phyloP scores from a whole-genome alignment of 768 basidiomycete species.

The Suillus decipiens region DNA sequence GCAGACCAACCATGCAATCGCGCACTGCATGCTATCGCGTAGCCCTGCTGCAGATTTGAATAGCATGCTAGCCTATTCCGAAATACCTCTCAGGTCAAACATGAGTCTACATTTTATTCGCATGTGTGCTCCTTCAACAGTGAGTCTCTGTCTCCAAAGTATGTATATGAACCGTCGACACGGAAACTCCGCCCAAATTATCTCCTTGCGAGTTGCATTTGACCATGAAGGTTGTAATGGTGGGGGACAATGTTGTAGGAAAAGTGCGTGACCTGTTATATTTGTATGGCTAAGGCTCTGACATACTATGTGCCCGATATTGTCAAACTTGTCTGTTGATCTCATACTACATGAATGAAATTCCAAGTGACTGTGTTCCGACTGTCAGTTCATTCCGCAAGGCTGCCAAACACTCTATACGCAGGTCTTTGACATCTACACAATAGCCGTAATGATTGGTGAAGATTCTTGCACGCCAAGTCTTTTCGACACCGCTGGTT shows the following conservation, averaged over 20 bases:
- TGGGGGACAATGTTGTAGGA: conserved; percentile 97
- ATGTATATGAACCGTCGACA: too few species aligned
- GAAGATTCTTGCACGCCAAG: conserved; percentile 99
- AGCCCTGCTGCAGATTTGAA: too few species aligned
- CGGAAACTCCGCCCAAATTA: too few species aligned
- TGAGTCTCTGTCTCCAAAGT: too few species aligned
- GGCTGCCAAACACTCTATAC: conserved; percentile 11
- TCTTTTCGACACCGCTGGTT: conserved; percentile 97
- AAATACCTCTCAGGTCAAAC: too few species aligned
- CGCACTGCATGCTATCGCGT: too few species aligned
- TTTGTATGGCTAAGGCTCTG: neutral
- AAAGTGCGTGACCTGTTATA: conserved; percentile 62
- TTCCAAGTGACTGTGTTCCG: conserved; percentile 98
- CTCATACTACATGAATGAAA: conserved; percentile 97
- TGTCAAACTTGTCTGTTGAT: conserved; percentile 97
- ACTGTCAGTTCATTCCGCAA: conserved; percentile 62
- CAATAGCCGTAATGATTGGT: conserved; percentile 99
- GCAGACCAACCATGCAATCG: too few species aligned
- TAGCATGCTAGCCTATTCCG: too few species aligned
- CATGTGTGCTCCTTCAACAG: too few species aligned
- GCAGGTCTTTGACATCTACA: conserved; percentile 95
- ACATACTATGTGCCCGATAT: too few species aligned
- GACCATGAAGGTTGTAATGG: conserved; percentile 97
- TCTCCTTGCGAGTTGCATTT: too few species aligned
- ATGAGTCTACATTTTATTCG: too few species aligned